Evolutionary conservation across 139 green algal species (phyloP).

Genomic region (Micromonas commoda): DNA sequence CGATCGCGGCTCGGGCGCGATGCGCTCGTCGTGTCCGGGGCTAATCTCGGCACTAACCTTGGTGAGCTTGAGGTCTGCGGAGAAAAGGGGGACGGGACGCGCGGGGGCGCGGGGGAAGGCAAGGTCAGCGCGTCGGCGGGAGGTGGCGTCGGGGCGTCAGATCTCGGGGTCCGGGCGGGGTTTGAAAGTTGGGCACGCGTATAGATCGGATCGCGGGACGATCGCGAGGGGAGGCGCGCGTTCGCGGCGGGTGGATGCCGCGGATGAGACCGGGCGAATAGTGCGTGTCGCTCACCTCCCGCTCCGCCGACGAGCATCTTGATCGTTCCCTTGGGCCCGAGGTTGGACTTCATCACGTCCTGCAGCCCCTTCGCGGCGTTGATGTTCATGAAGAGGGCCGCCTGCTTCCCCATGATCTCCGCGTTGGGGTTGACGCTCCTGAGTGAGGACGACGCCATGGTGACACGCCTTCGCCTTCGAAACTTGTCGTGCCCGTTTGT

Average conservation of each 20-base stretch:
- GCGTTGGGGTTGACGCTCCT: constrained; percentile 75
- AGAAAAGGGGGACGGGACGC: too few species aligned
- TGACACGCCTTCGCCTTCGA: background rate
- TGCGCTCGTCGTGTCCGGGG: too few species aligned
- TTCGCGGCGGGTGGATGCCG: too few species aligned
- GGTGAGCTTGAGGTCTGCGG: constrained; percentile 17
- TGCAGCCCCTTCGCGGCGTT: constrained; percentile 95
- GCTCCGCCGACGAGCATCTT: constrained; percentile 79
- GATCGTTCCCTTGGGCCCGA: constrained; percentile 96
- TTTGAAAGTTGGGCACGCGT: constrained; percentile 8
- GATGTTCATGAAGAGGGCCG: constrained; percentile 98
- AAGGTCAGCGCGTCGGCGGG: background rate
- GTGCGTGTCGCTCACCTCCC: constrained; percentile 86
- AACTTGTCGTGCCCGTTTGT: background rate
- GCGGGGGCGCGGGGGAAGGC: background rate
- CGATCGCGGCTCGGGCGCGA: too few species aligned
- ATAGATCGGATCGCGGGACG: too few species aligned
- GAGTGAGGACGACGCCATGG: background rate
- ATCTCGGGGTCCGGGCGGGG: constrained; percentile 20
- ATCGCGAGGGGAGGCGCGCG: too few species aligned
- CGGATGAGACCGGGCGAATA: background rate
- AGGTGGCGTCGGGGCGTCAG: background rate
- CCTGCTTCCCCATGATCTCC: constrained; percentile 77
- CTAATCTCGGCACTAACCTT: background rate
- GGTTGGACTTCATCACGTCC: constrained; percentile 97